Conservation (phyloP, 257 asterid species). For the Solanum gandarillasii region DNA sequence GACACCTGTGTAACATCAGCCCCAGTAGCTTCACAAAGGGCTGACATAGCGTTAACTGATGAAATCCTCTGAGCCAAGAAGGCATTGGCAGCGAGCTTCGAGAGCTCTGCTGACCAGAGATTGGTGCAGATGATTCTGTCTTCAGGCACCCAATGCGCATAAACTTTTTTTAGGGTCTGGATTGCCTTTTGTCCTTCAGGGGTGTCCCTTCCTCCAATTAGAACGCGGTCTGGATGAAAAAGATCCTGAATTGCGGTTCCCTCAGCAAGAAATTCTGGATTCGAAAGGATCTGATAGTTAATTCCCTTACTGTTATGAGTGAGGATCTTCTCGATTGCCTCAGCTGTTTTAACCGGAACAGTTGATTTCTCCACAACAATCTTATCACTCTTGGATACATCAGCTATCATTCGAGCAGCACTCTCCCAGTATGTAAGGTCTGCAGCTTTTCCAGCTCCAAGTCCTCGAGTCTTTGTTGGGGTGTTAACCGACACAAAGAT, state of each 20-base stretch:
- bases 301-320: constrained; percentile 51
- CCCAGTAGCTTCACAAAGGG: constrained; percentile 38
- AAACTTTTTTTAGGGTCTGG: constrained; percentile 30
- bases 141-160: constrained; percentile 57
- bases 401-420: constrained; percentile 58
- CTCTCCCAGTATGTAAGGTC: constrained; percentile 61
- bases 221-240: constrained; percentile 44
- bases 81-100: constrained; percentile 66
- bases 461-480: constrained; percentile 52
- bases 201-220: constrained; percentile 50
- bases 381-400: constrained; percentile 44
- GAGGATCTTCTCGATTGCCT: constrained; percentile 52
- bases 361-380: constrained; percentile 59
- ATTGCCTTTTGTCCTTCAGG: constrained; percentile 40
- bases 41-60: constrained; percentile 37
- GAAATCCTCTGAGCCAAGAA: constrained; percentile 61
- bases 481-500: constrained; percentile 54
- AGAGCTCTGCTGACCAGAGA: constrained; percentile 58
- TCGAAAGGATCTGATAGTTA: constrained; percentile 42
- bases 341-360: constrained; percentile 57
- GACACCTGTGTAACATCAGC: constrained; percentile 37
- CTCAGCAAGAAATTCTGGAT: constrained; percentile 56
- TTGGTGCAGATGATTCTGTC: constrained; percentile 42
- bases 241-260: constrained; percentile 55
- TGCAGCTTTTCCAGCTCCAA: constrained; percentile 63